Base-by-base conservation (phyloP, 805 yeast genomes). In the Saturnispora quitensis region DNA sequence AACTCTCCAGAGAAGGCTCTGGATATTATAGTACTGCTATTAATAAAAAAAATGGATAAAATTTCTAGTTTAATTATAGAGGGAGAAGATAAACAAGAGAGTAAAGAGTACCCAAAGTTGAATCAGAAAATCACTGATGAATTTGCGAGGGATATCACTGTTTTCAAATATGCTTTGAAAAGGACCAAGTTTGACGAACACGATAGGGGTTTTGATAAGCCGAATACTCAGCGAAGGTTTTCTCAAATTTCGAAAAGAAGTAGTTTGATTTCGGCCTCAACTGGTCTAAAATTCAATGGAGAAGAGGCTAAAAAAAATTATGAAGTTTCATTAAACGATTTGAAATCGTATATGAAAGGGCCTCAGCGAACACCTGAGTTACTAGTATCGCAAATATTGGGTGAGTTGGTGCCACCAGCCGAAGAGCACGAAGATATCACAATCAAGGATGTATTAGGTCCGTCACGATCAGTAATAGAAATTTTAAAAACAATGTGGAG, bases 401-500 rank as follows among this genome's bases (percentile, higher is more conserved):
- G 81, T 71, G 88, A 88, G 12, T 74, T 91, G 67, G 84, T 81
- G 67, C 81, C 89, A 47, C 97, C 98, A 45, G 80, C 82, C 27
- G 84, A 95, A 24, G 86, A 89, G 54, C 86, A 84, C 42, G 88
- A 93, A 35, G 83, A 86, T 46, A 86, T 82, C 58, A 72, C 87
- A 55, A 80, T 89, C 8, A 78, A 86, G 64, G 97, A 93, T 64
- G 91, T 91, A 5, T 74, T 93, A 50, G 91, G 88, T 81, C 98
- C 98, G 20, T 91, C 97, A 1, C 81, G 97, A 73, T 86, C 91
- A 56, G 81, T 91, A 60, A 89, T 90, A 62, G 83, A 90, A 57
- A 82, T 91, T 31, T 73, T 91, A 56, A 83, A 91, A 60, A 97
- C 91, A 64, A 88, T 93, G 97, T 93, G 99, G 99, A 78, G 97